phyloP scores from a whole-genome alignment of 345 rosid genomes.

The Sisymbrium altissimum region DNA sequence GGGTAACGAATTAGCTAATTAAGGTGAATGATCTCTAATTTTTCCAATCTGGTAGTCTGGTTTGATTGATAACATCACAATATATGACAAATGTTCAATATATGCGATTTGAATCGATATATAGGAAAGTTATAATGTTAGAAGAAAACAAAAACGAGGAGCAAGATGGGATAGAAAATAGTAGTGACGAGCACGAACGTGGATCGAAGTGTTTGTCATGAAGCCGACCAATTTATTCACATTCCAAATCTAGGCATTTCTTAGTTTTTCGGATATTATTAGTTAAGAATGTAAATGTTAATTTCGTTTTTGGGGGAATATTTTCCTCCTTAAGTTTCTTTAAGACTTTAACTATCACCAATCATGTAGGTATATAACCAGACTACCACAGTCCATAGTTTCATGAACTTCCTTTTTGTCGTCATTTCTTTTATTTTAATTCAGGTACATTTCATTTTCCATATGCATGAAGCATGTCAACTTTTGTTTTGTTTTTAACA shows the following conservation, averaged over 20 bases:
- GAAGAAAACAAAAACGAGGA: not conserved
- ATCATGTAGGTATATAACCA: not conserved
- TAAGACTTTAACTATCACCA: not conserved
- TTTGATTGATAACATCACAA: not conserved
- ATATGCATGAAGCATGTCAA: not conserved
- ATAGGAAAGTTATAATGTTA: not conserved
- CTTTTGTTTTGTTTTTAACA: too few species aligned
- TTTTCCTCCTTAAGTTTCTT: not conserved
- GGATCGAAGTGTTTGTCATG: not conserved
- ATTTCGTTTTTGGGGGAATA: not conserved
- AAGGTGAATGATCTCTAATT: not conserved
- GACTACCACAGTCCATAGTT: not conserved
- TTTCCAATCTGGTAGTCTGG: too few species aligned
- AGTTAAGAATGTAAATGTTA: not conserved
- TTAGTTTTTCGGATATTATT: not conserved
- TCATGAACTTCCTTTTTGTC: not conserved
- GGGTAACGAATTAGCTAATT: not conserved
- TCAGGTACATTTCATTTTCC: not conserved
- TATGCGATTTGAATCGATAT: not conserved
- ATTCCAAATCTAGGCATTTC: not conserved
- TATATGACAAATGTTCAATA: not conserved
- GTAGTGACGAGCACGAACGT: not conserved
- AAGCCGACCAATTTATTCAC: not conserved
- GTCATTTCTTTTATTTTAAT: not conserved
- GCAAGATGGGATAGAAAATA: not conserved